Evolutionary conservation across 768 basidiomycete species (phyloP), one percentile per base, ranked within the genome.

Genomic region (Serendipita sp.): DNA sequence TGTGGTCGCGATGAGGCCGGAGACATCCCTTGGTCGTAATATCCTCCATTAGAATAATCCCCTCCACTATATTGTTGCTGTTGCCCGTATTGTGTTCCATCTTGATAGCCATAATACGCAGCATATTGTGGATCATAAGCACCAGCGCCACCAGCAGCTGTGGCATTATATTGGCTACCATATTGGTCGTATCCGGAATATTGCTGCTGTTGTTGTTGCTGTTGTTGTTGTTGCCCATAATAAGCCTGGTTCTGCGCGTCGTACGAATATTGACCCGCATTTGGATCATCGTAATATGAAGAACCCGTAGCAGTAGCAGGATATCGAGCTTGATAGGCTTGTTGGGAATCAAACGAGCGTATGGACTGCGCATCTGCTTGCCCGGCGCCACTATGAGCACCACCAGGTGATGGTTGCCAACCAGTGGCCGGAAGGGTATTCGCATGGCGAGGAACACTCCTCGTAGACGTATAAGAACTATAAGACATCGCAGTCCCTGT

Each of bases 401-500:
- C 64, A n/a, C 63, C 66, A 37, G 68, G 63, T 64, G 71, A 71
- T 45, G 69, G 70, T 8, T 69, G 63, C 46, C 53, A 50, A 58
- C 62, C 46, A 27, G 72, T 68, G 18, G 65, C 33, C 10, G 79
- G 76, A 11, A 81, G 69, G 11, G 79, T 77, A 55, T 77, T 72
- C 5, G 75, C 75, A 68, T 77, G 74, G 62, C 76, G 74, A 58
- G 76, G 76, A 63, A 70, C 76, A 45, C 65, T 36, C 64, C 70
- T 67, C 23, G 69, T 62, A 44, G 71, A 69, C 64, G 73, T 71
- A 33, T 67, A 60, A 3, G 75, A 71, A 60, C 75, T 77, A 68
- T 75, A 72, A 15, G 83, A 82, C 78, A 83, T 79, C 36, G 84
- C 81, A 18, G 83, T 84, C 16, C 78, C 78, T 3, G 79, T 76